Evolutionary conservation across 1,139 yeast genomes (phyloP), one percentile per base, ranked within the genome.

Genomic region (Lodderomyces orthopsilosis): DNA sequence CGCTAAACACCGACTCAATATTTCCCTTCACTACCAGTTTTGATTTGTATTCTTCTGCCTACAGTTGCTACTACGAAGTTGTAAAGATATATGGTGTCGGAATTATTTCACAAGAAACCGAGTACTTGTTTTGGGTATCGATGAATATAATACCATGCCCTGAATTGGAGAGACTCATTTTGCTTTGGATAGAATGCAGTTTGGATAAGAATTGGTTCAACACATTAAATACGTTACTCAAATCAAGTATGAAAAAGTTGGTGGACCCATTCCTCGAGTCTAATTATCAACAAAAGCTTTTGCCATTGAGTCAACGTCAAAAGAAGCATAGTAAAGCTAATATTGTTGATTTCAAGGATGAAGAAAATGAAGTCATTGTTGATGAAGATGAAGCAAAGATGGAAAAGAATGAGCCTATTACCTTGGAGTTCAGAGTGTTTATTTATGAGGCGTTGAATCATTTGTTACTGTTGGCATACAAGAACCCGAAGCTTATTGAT

Each of bases 341-440:
- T 18, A 53, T 55, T 14, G 59, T 69, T 23, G 73, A 66, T 30
- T 70, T 74, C 46, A 64, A 62, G 37, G 78, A 72, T 51, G 79
- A 74, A 47, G 79, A 73, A 46, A 65, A 68, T 35, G 76, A 74
- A 46, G 69, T 65, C 38, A 73, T 74, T 40, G 77, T 72, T 1
- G 41, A 33, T 23, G 66, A 57, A 8, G 63, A 48, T 41, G 70
- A 52, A 14, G 59, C 53, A 13, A 55, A 50, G 5, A 56, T 60
- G 19, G 75, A 66, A 37, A 75, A 76, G 44, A 72, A 74, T 50
- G 91, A 84, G 50, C 86, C 86, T 2, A 73, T 85, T 9, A 71
- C 77, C 37, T 85, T 91, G 91, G 80, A 78, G 47, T 85, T 89
- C 48, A 76, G 84, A 45, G 65, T 75, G 23, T 74, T 79, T 44